These are phyloP conservation scores for Dalechampia spathulata DNA, from an alignment of 441 rosid species.

Conservation along the genomic window DNA sequence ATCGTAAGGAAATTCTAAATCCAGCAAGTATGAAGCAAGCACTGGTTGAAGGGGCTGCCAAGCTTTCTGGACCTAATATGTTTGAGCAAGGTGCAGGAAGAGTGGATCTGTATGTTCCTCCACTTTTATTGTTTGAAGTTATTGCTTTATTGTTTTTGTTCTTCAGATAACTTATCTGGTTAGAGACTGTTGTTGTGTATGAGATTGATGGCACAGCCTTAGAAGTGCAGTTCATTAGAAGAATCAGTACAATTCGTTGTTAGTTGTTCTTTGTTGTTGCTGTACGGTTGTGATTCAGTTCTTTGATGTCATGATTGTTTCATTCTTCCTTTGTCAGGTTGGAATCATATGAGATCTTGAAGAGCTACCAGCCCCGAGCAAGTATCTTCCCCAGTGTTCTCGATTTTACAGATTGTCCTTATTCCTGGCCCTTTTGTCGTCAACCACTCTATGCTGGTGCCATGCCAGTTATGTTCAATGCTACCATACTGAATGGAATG, in stretches of 20 bases:
- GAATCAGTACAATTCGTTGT: background rate
- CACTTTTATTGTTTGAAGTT: conserved; percentile 1
- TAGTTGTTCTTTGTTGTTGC: background rate
- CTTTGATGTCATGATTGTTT: conserved; percentile 3
- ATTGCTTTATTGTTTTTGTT: conserved; percentile 1
- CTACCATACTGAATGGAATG: conserved; percentile 93
- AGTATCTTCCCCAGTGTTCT: conserved; percentile 90
- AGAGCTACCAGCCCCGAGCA: conserved; percentile 84
- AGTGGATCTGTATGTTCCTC: conserved; percentile 76
- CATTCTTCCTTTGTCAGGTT: conserved; percentile 57
- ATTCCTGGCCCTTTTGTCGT: conserved; percentile 97
- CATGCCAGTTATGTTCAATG: conserved; percentile 91
- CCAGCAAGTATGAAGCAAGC: conserved; percentile 99
- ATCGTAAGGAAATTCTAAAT: conserved; percentile 64
- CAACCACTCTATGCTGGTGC: conserved; percentile 97
- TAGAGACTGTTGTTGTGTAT: background rate
- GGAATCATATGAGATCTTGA: conserved; percentile 91
- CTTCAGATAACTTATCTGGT: background rate
- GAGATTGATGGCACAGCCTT: background rate
- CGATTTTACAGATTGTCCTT: conserved; percentile 89
- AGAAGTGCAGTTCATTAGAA: background rate
- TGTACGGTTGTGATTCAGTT: background rate
- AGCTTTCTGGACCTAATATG: conserved; percentile 92
- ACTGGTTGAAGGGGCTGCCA: conserved; percentile 96
- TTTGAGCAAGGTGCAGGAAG: conserved; percentile 99